These are phyloP conservation scores for Tricholoma bakamatsutake DNA, from an alignment of 768 basidiomycete species.

Conservation along the genomic window DNA sequence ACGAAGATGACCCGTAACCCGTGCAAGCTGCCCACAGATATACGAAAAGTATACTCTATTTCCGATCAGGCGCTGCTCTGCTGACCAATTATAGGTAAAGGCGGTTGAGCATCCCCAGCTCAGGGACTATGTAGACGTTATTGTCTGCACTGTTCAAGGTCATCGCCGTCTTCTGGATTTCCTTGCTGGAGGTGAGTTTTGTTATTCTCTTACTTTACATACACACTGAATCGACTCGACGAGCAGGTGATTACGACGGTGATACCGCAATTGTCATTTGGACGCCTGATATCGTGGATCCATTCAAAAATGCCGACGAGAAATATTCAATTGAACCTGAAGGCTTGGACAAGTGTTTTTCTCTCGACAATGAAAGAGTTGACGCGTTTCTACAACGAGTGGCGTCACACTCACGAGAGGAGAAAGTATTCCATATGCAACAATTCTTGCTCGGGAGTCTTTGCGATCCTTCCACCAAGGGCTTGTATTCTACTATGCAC, in stretches of 20 bases:
- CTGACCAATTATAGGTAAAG: slow-evolving; percentile 35
- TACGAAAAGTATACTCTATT: slow-evolving; percentile 44
- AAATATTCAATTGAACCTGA: slow-evolving; percentile 45
- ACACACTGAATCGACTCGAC: neutral
- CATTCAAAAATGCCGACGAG: slow-evolving; percentile 49
- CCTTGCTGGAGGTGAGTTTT: slow-evolving; percentile 50
- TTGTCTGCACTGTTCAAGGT: slow-evolving; percentile 50
- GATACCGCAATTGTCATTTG: slow-evolving; percentile 56
- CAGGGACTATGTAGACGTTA: slow-evolving; percentile 47
- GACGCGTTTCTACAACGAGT: slow-evolving; percentile 32
- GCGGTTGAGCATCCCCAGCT: slow-evolving; percentile 50
- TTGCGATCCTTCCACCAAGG: slow-evolving; percentile 38
- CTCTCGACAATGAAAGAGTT: slow-evolving; percentile 37
- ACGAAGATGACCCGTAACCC: slow-evolving; percentile 56
- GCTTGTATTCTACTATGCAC: slow-evolving; percentile 51
- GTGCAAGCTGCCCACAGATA: slow-evolving; percentile 66
- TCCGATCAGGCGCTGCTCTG: neutral
- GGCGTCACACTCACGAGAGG: slow-evolving; percentile 9
- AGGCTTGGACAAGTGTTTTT: slow-evolving; percentile 35
- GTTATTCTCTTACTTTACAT: neutral
- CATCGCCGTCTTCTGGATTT: slow-evolving; percentile 54
- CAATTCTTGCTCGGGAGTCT: slow-evolving; percentile 45
- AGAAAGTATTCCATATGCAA: slow-evolving; percentile 37
- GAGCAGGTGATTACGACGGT: slow-evolving; percentile 65
- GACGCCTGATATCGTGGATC: slow-evolving; percentile 47